Base-by-base conservation (phyloP, 441 rosid genomes). In the Populus hybrid region DNA sequence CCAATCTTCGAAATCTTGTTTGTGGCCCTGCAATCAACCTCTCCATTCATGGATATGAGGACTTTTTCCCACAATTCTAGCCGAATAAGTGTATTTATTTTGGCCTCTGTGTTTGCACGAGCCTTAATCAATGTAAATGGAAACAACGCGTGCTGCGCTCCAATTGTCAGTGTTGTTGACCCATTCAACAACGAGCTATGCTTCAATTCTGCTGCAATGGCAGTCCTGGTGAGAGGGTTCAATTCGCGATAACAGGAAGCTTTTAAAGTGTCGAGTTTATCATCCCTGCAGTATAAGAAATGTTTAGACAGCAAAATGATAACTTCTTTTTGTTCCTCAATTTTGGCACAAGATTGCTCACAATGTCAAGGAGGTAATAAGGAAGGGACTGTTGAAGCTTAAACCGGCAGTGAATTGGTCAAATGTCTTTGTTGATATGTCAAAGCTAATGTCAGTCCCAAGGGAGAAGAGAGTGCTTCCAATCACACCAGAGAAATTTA, bases 141-240 rank as follows among this genome's bases (percentile, higher is more conserved):
- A 53, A 85, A 77, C 78, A 85, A 16, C 5, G 83, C 85, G 36
- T 83, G 88, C 65, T 89, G 90, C 6, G 73, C 77, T 7, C 94
- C 94, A 35, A 86, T 26, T 23, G 87, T 82, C 32, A 88, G 6
- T 53, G 76, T 78, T 1, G 80, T 81, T 63, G 79, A 66, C 61
- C 72, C 77, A 16, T 61, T 69, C 6, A 12, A 18, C 0, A 79
- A 71, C 73, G 86, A 76, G 19, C 76, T 61, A 36, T 87, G 88
- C 83, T 82, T 85, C 75, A 87, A 18, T 79, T 91, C 90, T 6
- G 88, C 91, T 57, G 92, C 92, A 18, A 89, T 16, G 64, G 86
- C 88, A 10, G 88, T 85, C 40, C 79, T 82, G 30, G 84, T 78
- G 26, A 78, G 67, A 11, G 86, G 84, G 74, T 82, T 81, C 75